Evolutionary conservation across 306 rosid genomes (phyloP), one percentile per base, ranked within the genome.

Genomic region (Fragaria vesca): DNA sequence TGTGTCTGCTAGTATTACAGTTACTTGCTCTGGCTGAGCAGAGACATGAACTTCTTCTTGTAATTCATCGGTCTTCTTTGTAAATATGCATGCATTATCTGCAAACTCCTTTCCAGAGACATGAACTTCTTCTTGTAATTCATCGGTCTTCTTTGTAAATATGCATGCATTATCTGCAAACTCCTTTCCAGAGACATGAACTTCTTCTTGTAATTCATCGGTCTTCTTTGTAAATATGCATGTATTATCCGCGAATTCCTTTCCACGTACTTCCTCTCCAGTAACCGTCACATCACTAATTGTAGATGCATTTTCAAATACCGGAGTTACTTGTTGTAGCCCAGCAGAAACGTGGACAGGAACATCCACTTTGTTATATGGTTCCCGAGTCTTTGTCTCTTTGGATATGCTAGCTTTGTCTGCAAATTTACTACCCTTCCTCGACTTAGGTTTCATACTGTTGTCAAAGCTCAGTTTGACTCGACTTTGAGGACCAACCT

Each of bases 401-500:
- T 83, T 82, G 13, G 54, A 60, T 75, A 55, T 74, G 86, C 18
- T 62, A 72, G 76, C 85, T 77, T 66, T 78, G 71, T 54, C 71
- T 51, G 85, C 51, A 63, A 71, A 42, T 43, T 77, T 81, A 63
- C 72, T 73, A 62, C 80, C 90, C 80, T 66, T 76, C 70, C 76
- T 83, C 11, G 63, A 79, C 57, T 76, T 86, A 74, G 78, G 73
- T 79, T 85, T 88, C 60, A 74, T 63, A 69, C 80, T 81, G 81
- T 83, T 69, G 81, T 73, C 77, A 78, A 85, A 81, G 58, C 87
- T 85, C 66, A 30, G 28, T 73, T 88, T 92, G 75, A 77, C 81
- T 50, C 70, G 81, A 83, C 83, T 81, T 84, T 90, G 88, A 62
- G 78, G 79, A 51, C 97, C 84, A 65, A 75, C 88, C 84, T 90